phyloP scores from a whole-genome alignment of 257 asterid species.

The Jaltomata sinuosa region DNA sequence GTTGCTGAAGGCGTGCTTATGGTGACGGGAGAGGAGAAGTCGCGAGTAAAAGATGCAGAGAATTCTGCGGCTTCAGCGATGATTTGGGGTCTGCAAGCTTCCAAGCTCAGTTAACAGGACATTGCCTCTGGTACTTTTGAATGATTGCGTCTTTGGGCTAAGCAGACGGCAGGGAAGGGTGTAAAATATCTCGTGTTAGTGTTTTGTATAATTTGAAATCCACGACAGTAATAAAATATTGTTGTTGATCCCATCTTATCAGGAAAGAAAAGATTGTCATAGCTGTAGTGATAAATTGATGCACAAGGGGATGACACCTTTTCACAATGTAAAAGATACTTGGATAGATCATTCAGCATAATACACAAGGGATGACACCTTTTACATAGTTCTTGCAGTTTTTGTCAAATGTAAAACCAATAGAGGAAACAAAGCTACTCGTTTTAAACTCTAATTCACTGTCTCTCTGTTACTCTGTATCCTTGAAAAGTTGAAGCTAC shows the following conservation, averaged over 20 bases:
- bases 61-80: slow-evolving; percentile 73
- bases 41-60: slow-evolving; percentile 56
- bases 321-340: not conserved
- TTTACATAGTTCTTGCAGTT: not conserved
- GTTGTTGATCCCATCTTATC: not conserved
- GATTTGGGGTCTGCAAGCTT: slow-evolving; percentile 33
- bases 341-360: not conserved
- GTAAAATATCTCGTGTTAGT: not conserved
- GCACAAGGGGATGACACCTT: not conserved
- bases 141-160: not conserved
- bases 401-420: not conserved
- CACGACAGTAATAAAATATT: not conserved
- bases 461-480: not conserved
- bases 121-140: not conserved
- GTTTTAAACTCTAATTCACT: not conserved
- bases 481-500: not conserved
- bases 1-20: slow-evolving; percentile 13
- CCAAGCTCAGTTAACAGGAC: slow-evolving; percentile 17
- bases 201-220: not conserved
- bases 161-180: not conserved
- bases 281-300: not conserved
- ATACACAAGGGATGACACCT: no score
- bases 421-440: not conserved
- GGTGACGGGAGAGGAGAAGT: slow-evolving; percentile 39
- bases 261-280: not conserved